Evolutionary conservation across 179 eudicot species (phyloP), one percentile per base, ranked within the genome.

Genomic region (Vitellaria paradoxa): DNA sequence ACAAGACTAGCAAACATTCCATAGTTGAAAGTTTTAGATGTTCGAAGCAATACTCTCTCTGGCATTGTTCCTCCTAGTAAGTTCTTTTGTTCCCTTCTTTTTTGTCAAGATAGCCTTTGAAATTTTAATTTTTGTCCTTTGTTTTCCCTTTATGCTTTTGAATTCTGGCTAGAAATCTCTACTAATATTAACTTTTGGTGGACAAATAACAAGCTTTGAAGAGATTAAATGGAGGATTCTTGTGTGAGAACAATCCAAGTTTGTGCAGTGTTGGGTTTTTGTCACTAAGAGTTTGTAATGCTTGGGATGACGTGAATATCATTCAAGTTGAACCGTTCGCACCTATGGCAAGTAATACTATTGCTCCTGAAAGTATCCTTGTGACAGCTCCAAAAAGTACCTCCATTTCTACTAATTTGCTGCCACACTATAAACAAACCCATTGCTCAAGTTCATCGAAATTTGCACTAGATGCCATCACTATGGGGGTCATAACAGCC

Each of bases 11-110:
- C 89, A 69, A 77, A 82, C 70, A 67, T 81, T 61, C 87, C 88
- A 52, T 77, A 59, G 6, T 83, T 94, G 57, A 80, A 86, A 67
- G 72, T 67, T 65, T 77, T 94, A 14, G 92, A 92, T 56, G 82
- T 94, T 45, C 83, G 80, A 59, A 94, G 87, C 85, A 94, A 94
- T 77, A 83, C 89, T 10, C 90, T 94, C 55, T 79, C 91, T 40
- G 98, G 98, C 62, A 80, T 79, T 21, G 84, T 92, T 40, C 96
- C 97, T 26, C 40, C 85, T 24, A 89, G 98, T 92, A 73, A 87
- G 88, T 30, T 30, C 37, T 30, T 81, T 62, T 9, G 5, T 57
- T 57, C 63, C 53, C 55, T 2, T 9, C 56, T 61, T 10, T 17
- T 73, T 4, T 13, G 59, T 55, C 5, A 17, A 57, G 18, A 57